phyloP scores from a whole-genome alignment of 2,329 filamentous ascomycete species.

The Hymenoscyphus albidus region DNA sequence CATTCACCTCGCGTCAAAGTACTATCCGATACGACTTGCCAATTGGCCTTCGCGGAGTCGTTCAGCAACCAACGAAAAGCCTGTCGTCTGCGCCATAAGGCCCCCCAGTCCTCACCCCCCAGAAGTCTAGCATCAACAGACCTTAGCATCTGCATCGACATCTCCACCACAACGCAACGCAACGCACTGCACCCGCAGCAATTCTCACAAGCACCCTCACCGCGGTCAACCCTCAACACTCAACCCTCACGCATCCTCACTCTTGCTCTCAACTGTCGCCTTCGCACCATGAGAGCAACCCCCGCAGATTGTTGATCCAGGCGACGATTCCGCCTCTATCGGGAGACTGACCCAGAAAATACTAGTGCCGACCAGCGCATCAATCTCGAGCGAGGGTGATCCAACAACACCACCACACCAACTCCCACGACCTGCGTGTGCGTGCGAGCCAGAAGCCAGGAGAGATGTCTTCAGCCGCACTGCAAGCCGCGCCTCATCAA shows the following conservation, averaged over 20 bases:
- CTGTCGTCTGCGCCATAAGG: background rate
- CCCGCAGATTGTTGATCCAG: conserved; percentile 38
- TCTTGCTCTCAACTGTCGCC: conserved; percentile 13
- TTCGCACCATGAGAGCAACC: conserved; percentile 45
- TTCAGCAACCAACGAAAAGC: background rate
- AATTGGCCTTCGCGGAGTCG: background rate
- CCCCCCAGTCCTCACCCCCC: background rate
- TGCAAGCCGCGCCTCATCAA: conserved; percentile 58
- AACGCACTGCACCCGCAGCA: no score
- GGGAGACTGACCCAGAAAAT: conserved; percentile 14
- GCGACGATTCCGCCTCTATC: conserved; percentile 30
- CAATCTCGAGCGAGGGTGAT: background rate
- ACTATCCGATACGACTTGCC: conserved; percentile 4
- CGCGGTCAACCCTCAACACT: background rate
- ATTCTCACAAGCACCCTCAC: no score
- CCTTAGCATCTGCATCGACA: conserved; percentile 3
- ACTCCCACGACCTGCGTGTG: background rate
- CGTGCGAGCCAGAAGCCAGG: conserved; percentile 11
- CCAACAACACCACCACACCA: conserved; percentile 13
- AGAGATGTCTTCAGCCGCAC: conserved; percentile 61
- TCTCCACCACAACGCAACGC: background rate
- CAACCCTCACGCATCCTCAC: background rate
- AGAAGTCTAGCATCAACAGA: conserved; percentile 5
- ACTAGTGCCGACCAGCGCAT: background rate
- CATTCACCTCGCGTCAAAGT: background rate